Conservation (phyloP, 106 monocot genomes). For the Narthecium ossifragum region DNA sequence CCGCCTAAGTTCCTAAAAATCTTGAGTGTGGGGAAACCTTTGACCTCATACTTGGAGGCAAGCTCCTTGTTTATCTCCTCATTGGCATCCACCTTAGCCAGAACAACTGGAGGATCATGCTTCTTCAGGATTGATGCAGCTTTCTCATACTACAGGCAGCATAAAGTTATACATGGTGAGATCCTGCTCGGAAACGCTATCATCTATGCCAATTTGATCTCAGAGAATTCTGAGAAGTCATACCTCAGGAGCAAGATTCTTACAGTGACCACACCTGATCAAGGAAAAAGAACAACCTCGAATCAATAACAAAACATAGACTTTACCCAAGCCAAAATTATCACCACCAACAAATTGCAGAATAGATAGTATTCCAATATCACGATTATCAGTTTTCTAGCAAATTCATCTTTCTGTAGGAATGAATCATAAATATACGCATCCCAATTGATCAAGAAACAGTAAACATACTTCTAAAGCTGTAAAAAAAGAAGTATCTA, state of each 20-base stretch:
- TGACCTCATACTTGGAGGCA: constrained; percentile 56
- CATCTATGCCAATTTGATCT: background rate
- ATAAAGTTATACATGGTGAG: background rate
- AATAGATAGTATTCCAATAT: background rate
- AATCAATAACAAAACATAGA: too few relatives aligned
- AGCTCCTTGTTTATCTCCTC: constrained; percentile 67
- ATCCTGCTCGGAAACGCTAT: background rate
- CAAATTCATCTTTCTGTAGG: too few relatives aligned
- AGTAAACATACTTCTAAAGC: too few relatives aligned
- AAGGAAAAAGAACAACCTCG: background rate
- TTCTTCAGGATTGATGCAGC: constrained; percentile 58
- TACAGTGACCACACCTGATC: constrained; percentile 90
- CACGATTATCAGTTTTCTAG: background rate
- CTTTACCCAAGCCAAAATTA: too few relatives aligned
- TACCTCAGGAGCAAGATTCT: constrained; percentile 90
- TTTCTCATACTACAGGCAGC: constrained; percentile 66
- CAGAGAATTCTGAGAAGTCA: background rate
- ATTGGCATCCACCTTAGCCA: constrained; percentile 88
- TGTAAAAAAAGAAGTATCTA: too few relatives aligned
- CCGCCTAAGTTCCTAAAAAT: constrained; percentile 65
- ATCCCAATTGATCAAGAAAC: too few relatives aligned
- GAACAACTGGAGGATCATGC: constrained; percentile 79
- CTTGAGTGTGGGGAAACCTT: constrained; percentile 84
- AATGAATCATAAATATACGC: too few relatives aligned
- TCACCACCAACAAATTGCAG: background rate